A percentile compares a stretch with the other conserved stretches of the same genome.
Evolutionary conservation across 2,329 filamentous ascomycete species (phyloP).

Genomic region (Colletotrichum sp.): DNA sequence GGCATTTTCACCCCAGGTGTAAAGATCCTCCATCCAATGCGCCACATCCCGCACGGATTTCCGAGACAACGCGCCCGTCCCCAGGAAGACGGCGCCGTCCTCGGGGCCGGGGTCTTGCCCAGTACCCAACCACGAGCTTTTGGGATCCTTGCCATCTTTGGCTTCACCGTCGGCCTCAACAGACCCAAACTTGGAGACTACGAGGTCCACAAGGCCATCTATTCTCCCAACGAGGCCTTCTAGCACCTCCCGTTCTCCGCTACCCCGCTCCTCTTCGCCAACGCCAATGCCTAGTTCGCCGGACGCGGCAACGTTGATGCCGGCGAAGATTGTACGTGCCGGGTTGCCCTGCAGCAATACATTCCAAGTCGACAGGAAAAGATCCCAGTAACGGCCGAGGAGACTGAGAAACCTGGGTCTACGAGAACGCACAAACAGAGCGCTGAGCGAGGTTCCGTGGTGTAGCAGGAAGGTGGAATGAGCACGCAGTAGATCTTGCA

Average conservation of each 20-base stretch:
- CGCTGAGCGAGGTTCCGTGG: slow-evolving; percentile 76
- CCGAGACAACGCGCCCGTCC: slow-evolving; percentile 74
- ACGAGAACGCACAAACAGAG: slow-evolving; percentile 69
- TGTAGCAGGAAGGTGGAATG: slow-evolving; percentile 87
- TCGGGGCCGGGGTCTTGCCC: slow-evolving; percentile 71
- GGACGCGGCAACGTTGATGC: slow-evolving; percentile 86
- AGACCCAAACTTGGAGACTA: slow-evolving; percentile 83
- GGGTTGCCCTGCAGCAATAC: slow-evolving; percentile 92
- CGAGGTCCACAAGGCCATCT: slow-evolving; percentile 84
- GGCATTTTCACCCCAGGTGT: slow-evolving; percentile 80
- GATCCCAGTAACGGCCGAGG: slow-evolving; percentile 82
- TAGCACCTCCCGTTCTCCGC: slow-evolving; percentile 89
- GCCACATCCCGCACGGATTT: slow-evolving; percentile 75
- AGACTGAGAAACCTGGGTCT: slow-evolving; percentile 74
- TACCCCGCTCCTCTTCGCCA: slow-evolving; percentile 93
- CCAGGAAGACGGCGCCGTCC: slow-evolving; percentile 88
- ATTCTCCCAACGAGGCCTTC: slow-evolving; percentile 84
- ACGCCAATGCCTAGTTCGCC: slow-evolving; percentile 94
- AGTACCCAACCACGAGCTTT: slow-evolving; percentile 71
- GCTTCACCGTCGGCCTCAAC: slow-evolving; percentile 29
- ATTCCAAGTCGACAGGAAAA: slow-evolving; percentile 77
- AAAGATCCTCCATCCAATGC: slow-evolving; percentile 89
- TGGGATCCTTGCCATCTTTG: slow-evolving; percentile 34
- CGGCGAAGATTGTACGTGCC: slow-evolving; percentile 77
- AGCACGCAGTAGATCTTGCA: slow-evolving; percentile 82